Conservation (phyloP, 306 rosid genomes). For the Hippophae tibetana region DNA sequence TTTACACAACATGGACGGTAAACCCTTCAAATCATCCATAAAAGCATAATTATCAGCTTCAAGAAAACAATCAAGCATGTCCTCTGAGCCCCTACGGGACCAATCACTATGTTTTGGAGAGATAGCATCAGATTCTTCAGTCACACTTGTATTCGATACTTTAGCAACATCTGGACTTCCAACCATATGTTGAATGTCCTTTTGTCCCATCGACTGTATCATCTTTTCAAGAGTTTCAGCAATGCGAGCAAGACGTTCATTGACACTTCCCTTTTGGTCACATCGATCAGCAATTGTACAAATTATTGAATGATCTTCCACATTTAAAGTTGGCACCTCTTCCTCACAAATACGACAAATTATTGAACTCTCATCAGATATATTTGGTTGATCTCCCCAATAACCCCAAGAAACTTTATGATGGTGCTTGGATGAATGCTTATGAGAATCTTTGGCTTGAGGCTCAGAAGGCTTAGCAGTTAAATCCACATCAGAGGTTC, state of each 20-base stretch:
- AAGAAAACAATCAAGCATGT: conserved; percentile 93
- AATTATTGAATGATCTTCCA: conserved; percentile 92
- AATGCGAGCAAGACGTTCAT: conserved; percentile 78
- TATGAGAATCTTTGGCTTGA: conserved; percentile 58
- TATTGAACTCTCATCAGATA: conserved; percentile 67
- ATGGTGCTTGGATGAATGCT: conserved; percentile 76
- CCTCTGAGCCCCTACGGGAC: conserved; percentile 96
- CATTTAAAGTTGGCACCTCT: conserved; percentile 80
- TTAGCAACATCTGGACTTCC: conserved; percentile 97
- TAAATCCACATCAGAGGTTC: conserved; percentile 41
- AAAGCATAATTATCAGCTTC: conserved; percentile 70
- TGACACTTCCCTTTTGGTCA: conserved; percentile 87
- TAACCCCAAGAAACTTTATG: conserved; percentile 85
- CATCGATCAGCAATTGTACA: conserved; percentile 95
- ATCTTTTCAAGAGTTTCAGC: conserved; percentile 82
- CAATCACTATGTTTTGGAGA: conserved; percentile 96
- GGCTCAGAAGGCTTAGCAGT: conserved; percentile 58
- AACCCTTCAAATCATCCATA: conserved; percentile 89
- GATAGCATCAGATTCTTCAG: conserved; percentile 82
- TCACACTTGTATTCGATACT: conserved; percentile 81
- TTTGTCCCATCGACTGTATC: conserved; percentile 62
- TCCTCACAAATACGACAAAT: conserved; percentile 99
- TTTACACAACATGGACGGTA: conserved; percentile 86
- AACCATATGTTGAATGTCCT: conserved; percentile 63
- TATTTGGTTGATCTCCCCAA: conserved; percentile 71